phyloP scores from a whole-genome alignment of 1,284 basidiomycete species.

The Blastosporella zonata region DNA sequence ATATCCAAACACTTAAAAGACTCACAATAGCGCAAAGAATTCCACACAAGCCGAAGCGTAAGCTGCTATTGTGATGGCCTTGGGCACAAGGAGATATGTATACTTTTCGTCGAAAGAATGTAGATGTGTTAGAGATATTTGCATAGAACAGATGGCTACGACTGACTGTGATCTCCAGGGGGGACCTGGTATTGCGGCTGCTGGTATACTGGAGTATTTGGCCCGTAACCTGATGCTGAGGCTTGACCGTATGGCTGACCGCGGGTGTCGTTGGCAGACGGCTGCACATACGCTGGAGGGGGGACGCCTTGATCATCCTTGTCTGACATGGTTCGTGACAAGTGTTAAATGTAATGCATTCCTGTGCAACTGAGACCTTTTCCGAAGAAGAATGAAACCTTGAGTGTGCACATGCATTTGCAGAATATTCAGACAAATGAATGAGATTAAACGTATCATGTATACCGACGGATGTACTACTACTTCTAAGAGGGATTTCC shows the following conservation, averaged over 20 bases:
- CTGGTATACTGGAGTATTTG: conserved; percentile 5
- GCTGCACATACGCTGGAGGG: conserved; percentile 13
- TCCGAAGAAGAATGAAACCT: too few species aligned
- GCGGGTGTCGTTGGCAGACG: neutral
- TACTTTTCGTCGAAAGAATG: conserved; percentile 10
- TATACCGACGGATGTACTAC: too few species aligned
- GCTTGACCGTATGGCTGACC: neutral
- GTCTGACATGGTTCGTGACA: conserved; percentile 12
- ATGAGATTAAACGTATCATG: too few species aligned
- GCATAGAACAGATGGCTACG: neutral
- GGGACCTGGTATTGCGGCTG: conserved; percentile 12
- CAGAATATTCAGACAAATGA: too few species aligned
- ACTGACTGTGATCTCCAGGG: conserved; percentile 8
- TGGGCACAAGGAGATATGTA: conserved; percentile 30
- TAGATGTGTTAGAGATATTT: neutral
- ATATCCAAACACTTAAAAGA: neutral
- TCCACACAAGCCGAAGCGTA: conserved; percentile 37
- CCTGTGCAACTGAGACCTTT: too few species aligned
- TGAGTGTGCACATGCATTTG: too few species aligned
- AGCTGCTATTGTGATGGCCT: conserved; percentile 34
- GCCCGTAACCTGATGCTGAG: conserved; percentile 1
- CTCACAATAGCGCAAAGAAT: conserved; percentile 37
- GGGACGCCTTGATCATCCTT: conserved; percentile 7
- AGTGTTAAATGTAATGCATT: neutral
- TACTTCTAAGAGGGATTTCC: too few species aligned